phyloP scores from a whole-genome alignment of 371 early-diverging fungal species.

The Rhizopus delemar region DNA sequence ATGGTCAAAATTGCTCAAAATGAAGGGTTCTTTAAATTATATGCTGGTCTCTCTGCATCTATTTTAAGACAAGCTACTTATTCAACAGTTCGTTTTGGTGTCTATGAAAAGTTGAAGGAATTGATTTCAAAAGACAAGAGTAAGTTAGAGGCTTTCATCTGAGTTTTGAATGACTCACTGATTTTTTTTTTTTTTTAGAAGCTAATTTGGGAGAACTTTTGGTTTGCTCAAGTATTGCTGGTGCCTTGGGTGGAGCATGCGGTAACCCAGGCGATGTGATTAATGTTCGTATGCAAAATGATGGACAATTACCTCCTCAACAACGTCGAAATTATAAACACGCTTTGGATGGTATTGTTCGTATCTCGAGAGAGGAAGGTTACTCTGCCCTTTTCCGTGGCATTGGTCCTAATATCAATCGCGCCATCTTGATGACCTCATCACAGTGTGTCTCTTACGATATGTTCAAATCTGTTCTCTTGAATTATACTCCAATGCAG shows the following conservation, averaged over 20 bases:
- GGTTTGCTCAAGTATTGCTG: constrained; percentile 68
- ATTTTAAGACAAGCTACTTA: constrained; percentile 78
- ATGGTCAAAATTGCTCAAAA: constrained; percentile 50
- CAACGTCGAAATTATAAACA: constrained; percentile 73
- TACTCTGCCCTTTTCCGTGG: constrained; percentile 66
- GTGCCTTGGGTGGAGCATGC: constrained; percentile 76
- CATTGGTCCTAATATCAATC: constrained; percentile 70
- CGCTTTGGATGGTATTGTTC: constrained; percentile 73
- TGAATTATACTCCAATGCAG: constrained; percentile 57
- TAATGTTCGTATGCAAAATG: constrained; percentile 85
- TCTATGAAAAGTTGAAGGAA: constrained; percentile 69
- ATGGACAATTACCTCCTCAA: constrained; percentile 67
- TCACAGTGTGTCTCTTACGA: constrained; percentile 79
- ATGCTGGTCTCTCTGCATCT: constrained; percentile 73
- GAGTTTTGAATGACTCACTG: constrained; percentile 18
- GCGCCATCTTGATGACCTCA: constrained; percentile 80
- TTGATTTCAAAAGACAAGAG: constrained; percentile 46
- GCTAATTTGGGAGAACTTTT: constrained; percentile 47
- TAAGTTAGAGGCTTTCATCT: constrained; percentile 24
- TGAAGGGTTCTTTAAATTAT: constrained; percentile 61
- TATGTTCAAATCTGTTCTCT: constrained; percentile 65
- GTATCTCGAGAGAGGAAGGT: constrained; percentile 73
- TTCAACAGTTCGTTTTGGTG: constrained; percentile 78
- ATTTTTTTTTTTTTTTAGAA: not conserved
- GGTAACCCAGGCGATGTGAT: constrained; percentile 87